A percentile compares a stretch with the other conserved stretches of the same genome.
These are phyloP conservation scores for Ramalina peruviana DNA, from an alignment of 495 filamentous ascomycete genomes.

Conservation along the genomic window DNA sequence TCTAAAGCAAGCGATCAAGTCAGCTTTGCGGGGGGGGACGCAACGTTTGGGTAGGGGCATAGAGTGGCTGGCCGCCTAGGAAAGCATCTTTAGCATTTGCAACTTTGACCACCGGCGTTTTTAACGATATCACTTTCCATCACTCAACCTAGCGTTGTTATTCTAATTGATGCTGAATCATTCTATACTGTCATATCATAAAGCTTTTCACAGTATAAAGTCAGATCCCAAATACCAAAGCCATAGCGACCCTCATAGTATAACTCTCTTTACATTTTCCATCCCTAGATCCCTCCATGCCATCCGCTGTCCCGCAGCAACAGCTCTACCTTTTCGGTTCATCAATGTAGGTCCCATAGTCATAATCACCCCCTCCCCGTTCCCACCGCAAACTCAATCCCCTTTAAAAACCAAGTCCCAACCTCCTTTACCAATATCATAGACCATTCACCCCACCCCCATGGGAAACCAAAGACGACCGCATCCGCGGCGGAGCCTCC, in stretches of 20 bases:
- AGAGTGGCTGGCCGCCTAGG: not conserved
- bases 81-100: not conserved
- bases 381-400: not conserved
- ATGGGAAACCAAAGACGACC: conserved; percentile 59
- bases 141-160: no score
- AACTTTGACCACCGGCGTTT: no score
- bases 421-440: not conserved
- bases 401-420: not conserved
- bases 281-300: not conserved
- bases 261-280: not conserved
- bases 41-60: not conserved
- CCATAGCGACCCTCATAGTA: not conserved
- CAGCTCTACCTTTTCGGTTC: conserved; percentile 7
- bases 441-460: conserved; percentile 45
- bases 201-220: no score
- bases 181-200: no score
- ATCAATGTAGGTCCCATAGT: not conserved
- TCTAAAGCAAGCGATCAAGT: not conserved
- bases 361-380: not conserved
- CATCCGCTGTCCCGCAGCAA: not conserved
- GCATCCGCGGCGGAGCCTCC: conserved; percentile 57
- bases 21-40: not conserved
- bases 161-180: no score
- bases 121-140: no score
- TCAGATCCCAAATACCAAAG: no score